Evolutionary conservation across 2,329 filamentous ascomycete species (phyloP), one percentile per base, ranked within the genome.

Genomic region (Metarhizium robertsii): DNA sequence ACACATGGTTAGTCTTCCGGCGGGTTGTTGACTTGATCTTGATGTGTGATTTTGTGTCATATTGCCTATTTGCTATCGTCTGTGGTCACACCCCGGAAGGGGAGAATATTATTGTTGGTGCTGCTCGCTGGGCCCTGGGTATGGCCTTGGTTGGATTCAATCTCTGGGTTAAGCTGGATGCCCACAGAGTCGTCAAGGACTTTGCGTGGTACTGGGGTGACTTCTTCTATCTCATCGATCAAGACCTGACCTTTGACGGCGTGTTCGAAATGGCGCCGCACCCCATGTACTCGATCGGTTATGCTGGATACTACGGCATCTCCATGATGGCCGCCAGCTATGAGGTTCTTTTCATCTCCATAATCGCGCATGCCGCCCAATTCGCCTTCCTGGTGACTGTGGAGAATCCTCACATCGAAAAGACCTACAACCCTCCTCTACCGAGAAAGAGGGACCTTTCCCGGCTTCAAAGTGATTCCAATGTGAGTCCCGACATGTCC

Each of bases 161-260:
- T 70, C 79, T 97, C 25, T 97, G 94, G 92, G 94, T 99, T 60
- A 99, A 99, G 74, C 79, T 99, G 59, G 94, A 99, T 72, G 94
- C 94, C 20, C 94, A 99, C 71, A 83, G 94, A 58, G 94, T 99
- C 52, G 94, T 99, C 67, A 97, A 97, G 73, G 94, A 99, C 73
- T 99, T 92, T 74, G 94, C 94, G 32, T 99, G 94, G 94, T 99
- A 97, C 73, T 99, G 94, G 94, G 94, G 94, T 59, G 94, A 99
- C 72, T 97, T 97, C 74, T 99, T 97, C 79, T 99, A 91, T 73
- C 85, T 99, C 66, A 90, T 99, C 70, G 94, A 99, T 72, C 92
- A 97, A 74, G 90, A 96, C 67, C 79, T 99, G 69, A 97, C 92
- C 52, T 99, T 99, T 71, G 94, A 99, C 68, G 94, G 94, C 55